Percentiles rank a stretch among this genome's conserved stretches.
Evolutionary conservation across 805 yeast species (phyloP).

Genomic region (Metschnikowia baotianmanensis): DNA sequence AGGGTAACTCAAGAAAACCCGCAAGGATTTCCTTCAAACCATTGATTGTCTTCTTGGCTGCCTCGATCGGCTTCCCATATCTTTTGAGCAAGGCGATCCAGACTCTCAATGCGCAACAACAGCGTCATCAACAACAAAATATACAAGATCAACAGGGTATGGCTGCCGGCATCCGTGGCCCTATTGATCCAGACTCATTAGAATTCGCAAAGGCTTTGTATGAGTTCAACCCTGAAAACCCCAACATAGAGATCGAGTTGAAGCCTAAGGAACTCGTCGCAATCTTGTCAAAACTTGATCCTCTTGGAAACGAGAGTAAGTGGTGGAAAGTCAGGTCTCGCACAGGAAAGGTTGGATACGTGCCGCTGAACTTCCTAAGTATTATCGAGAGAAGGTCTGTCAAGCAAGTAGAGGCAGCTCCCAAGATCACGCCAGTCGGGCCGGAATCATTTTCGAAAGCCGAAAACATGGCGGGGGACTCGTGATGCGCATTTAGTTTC

Average conservation of each 20-base stretch:
- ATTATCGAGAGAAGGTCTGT: conserved; percentile 45
- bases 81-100: conserved; percentile 73
- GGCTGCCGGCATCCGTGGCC: conserved; percentile 20
- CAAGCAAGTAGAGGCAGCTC: conserved; percentile 18
- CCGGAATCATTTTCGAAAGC: no score
- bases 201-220: conserved; percentile 88
- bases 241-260: conserved; percentile 73
- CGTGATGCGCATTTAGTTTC: no score
- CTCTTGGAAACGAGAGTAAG: conserved; percentile 66
- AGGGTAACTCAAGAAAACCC: conserved; percentile 21
- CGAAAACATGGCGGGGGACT: no score
- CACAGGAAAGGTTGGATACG: conserved; percentile 85
- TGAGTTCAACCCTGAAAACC: conserved; percentile 91
- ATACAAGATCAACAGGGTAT: conserved; percentile 22
- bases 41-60: conserved; percentile 75
- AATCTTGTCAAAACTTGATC: conserved; percentile 68
- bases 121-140: conserved; percentile 29
- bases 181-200: conserved; percentile 56
- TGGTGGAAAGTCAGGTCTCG: conserved; percentile 98
- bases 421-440: conserved; percentile 5
- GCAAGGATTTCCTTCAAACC: conserved; percentile 75
- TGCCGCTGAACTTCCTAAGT: conserved; percentile 83
- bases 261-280: conserved; percentile 87
- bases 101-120: conserved; percentile 47
- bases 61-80: conserved; percentile 90